Conservation (phyloP, 2,329 filamentous ascomycete genomes). For the Penicillium psychrosexuale region DNA sequence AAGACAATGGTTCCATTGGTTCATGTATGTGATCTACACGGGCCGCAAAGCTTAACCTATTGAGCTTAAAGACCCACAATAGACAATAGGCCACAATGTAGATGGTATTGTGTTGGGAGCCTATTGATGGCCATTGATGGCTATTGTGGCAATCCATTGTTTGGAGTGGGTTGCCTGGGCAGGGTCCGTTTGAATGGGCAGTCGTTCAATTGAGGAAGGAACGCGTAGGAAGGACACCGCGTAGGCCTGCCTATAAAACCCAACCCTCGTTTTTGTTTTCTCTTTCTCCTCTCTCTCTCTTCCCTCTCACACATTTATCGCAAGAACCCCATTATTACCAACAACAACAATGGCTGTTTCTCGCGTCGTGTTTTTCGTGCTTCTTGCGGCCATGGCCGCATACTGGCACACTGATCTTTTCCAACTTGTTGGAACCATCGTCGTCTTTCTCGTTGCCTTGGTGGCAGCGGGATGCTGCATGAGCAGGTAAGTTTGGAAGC, state of each 20-base stretch:
- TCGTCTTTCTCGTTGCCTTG: background rate
- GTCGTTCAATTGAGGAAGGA: background rate
- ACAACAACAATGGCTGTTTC: no score
- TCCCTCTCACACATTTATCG: no score
- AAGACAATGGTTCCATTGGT: background rate
- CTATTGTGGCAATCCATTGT: background rate
- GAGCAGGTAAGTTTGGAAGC: background rate
- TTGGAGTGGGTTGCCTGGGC: background rate
- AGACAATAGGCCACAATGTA: background rate
- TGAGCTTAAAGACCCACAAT: background rate
- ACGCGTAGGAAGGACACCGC: background rate
- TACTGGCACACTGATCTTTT: background rate
- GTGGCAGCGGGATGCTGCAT: background rate
- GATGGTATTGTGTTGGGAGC: background rate
- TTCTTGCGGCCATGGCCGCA: background rate
- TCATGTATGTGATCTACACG: constrained; percentile 1
- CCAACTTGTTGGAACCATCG: background rate
- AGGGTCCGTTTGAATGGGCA: background rate
- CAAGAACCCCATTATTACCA: no score
- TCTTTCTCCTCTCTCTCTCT: background rate
- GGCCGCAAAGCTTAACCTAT: constrained; percentile 8
- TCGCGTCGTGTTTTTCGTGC: accelerated
- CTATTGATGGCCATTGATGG: background rate
- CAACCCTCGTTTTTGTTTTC: background rate
- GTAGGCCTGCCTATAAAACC: background rate